Evolutionary conservation across 2,329 filamentous ascomycete species (phyloP).

Genomic region (Cladosporium colombiae): DNA sequence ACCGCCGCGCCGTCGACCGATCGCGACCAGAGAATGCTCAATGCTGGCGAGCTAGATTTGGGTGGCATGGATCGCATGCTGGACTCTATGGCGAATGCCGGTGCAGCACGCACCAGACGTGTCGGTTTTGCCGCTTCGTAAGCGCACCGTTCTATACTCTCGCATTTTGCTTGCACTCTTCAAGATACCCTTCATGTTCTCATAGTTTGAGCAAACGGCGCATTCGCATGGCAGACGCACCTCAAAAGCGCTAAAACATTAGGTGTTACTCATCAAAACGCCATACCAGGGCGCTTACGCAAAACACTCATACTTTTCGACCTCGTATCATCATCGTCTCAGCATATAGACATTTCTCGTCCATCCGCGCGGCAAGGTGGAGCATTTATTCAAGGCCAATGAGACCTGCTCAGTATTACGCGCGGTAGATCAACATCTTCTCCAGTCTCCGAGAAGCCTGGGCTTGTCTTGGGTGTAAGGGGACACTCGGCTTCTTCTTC

Average conservation of each 20-base stretch:
- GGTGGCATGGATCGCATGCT: constrained; percentile 52
- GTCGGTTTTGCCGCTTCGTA: constrained; percentile 38
- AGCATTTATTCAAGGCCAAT: constrained; percentile 53
- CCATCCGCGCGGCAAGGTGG: constrained; percentile 52
- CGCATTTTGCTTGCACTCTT: constrained; percentile 1
- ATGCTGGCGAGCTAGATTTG: constrained; percentile 48
- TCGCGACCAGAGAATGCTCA: constrained; percentile 47
- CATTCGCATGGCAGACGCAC: background rate
- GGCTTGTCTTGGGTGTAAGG: constrained; percentile 10
- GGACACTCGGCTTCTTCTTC: background rate
- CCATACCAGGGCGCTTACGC: background rate
- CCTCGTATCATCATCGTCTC: background rate
- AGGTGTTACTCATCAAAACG: background rate
- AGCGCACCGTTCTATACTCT: background rate
- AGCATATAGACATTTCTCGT: background rate
- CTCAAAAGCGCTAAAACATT: background rate
- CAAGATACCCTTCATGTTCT: constrained; percentile 19
- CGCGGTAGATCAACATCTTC: constrained; percentile 48
- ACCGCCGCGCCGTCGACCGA: constrained; percentile 17
- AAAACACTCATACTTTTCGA: background rate
- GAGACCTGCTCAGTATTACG: constrained; percentile 57
- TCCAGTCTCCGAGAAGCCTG: constrained; percentile 24
- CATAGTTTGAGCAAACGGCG: background rate
- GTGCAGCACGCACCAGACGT: constrained; percentile 35
- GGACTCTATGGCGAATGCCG: constrained; percentile 36